phyloP scores from a whole-genome alignment of 2,329 filamentous ascomycete species.

The Coleophoma cylindrospora region DNA sequence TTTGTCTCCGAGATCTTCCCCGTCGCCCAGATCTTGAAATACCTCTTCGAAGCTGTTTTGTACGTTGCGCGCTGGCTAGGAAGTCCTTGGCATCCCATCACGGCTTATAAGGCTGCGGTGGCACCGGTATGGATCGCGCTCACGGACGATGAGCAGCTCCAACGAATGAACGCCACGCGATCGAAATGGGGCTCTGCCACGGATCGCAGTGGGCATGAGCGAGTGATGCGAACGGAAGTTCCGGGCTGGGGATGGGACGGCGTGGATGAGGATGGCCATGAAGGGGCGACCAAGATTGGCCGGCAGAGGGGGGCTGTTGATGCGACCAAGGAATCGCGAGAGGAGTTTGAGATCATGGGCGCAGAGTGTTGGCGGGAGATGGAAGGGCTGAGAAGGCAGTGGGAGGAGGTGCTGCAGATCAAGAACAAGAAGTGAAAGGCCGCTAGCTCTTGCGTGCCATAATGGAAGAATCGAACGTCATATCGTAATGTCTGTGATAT shows the following conservation, averaged over 20 bases:
- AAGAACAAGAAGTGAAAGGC: constrained; percentile 3
- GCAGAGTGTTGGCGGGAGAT: constrained; percentile 62
- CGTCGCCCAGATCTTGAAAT: constrained; percentile 63
- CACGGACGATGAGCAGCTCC: constrained; percentile 56
- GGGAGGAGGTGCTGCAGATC: constrained; percentile 41
- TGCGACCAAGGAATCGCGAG: constrained; percentile 54
- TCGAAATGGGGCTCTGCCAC: constrained; percentile 83
- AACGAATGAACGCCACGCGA: constrained; percentile 50
- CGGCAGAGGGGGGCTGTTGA: constrained; percentile 54
- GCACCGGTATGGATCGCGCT: constrained; percentile 77
- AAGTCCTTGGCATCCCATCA: constrained; percentile 80
- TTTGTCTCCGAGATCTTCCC: constrained; percentile 78
- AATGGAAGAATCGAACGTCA: too few relatives aligned
- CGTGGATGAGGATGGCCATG: constrained; percentile 38
- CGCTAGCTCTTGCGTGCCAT: too few relatives aligned
- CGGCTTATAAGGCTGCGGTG: constrained; percentile 71
- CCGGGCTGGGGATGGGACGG: constrained; percentile 63
- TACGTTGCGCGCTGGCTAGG: constrained; percentile 72
- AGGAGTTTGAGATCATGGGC: constrained; percentile 58
- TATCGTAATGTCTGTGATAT: too few relatives aligned
- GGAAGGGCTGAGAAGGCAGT: constrained; percentile 63
- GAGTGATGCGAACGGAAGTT: constrained; percentile 74
- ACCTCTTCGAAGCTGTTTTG: constrained; percentile 63
- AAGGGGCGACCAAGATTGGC: constrained; percentile 47
- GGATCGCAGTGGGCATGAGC: constrained; percentile 49